Conservation (phyloP, 176 grass and related monocot species). For the Triticum monococcum region DNA sequence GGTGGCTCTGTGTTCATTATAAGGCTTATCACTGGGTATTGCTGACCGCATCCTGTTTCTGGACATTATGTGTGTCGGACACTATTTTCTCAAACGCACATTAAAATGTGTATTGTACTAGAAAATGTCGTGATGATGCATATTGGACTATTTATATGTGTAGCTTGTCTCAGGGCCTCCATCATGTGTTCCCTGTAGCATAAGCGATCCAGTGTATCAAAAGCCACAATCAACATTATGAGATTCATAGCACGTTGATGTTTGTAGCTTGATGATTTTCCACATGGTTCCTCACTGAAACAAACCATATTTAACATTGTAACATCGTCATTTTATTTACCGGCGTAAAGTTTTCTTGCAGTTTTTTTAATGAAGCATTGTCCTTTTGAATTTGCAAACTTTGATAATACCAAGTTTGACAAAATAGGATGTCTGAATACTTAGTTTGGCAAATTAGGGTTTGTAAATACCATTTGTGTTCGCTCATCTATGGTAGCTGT, state of each 20-base stretch:
- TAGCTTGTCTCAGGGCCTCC: background rate
- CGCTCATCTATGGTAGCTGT: background rate
- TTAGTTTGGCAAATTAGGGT: conserved; percentile 24
- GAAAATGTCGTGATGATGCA: background rate
- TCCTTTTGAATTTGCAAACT: conserved; percentile 2
- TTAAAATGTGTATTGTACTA: background rate
- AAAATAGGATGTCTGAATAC: conserved; percentile 20
- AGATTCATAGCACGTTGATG: background rate
- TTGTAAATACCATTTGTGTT: conserved; percentile 17
- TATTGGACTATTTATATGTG: background rate
- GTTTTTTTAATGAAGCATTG: background rate
- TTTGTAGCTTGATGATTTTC: conserved; percentile 18
- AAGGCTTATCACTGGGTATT: background rate
- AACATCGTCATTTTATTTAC: background rate
- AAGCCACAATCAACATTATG: conserved; percentile 2
- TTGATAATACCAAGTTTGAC: background rate
- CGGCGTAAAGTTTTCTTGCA: background rate
- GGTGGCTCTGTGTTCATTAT: conserved; percentile 3
- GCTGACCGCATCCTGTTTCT: background rate
- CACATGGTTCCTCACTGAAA: background rate
- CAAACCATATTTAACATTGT: conserved; percentile 8
- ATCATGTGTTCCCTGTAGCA: background rate
- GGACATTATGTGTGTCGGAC: background rate
- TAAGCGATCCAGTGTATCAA: background rate
- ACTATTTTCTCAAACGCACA: background rate